Evolutionary conservation across 305 asterid genomes (phyloP).

Genomic region (Rubia occidens): DNA sequence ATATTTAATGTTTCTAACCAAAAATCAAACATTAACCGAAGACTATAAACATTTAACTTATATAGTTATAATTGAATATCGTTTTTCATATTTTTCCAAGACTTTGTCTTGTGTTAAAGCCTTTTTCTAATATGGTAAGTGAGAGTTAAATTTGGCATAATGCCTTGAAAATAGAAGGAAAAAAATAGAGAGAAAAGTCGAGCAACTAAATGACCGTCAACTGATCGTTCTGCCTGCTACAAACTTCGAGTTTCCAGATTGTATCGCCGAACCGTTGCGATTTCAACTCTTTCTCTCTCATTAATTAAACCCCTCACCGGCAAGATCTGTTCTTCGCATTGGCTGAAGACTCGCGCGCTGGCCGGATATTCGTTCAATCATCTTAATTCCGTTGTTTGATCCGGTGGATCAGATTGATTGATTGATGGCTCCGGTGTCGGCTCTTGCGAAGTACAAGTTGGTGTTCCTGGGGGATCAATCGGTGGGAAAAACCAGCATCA

Average conservation of each 20-base stretch:
- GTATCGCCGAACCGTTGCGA: slow-evolving; percentile 6
- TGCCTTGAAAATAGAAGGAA: too few species aligned
- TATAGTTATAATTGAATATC: too few species aligned
- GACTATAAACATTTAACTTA: too few species aligned
- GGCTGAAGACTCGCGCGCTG: slow-evolving; percentile 16
- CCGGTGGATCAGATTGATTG: slow-evolving; percentile 14
- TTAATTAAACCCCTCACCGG: slow-evolving; percentile 10
- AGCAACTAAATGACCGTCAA: slow-evolving; percentile 9
- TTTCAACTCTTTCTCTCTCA: slow-evolving; percentile 3
- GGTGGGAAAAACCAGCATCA: slow-evolving; percentile 88
- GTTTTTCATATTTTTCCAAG: too few species aligned
- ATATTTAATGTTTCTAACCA: too few species aligned
- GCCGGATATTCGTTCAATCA: neutral
- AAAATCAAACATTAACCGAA: too few species aligned
- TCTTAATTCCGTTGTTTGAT: neutral
- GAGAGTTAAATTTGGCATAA: too few species aligned
- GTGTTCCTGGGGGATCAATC: slow-evolving; percentile 89
- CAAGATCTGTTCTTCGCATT: slow-evolving; percentile 10
- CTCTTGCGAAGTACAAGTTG: slow-evolving; percentile 73
- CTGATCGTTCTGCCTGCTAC: neutral
- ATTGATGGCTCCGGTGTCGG: slow-evolving; percentile 31
- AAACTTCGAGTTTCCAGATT: neutral
- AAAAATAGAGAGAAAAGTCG: neutral
- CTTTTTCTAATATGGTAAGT: too few species aligned
- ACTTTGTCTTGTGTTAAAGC: too few species aligned